Evolutionary conservation across 1,284 basidiomycete species (phyloP), one percentile per base, ranked within the genome.

Genomic region (Cutaneotrichosporon sp.): DNA sequence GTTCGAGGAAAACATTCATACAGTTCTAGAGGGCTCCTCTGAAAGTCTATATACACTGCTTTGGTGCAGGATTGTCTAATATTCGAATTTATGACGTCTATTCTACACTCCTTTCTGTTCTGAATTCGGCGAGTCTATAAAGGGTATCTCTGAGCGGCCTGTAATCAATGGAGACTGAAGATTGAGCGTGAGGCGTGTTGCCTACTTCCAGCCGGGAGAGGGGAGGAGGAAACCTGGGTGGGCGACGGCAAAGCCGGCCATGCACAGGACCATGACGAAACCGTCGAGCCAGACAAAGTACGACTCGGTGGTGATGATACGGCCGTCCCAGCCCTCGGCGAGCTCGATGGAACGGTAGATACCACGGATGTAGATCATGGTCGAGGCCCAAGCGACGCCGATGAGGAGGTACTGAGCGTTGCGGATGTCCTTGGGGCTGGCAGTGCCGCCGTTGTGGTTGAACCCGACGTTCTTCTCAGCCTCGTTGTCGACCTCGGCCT

Each of bases 331-430:
- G 26, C 69, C 69, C 46, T 67, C 61, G 4, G 53, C 41, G 36
- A 72, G 61, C 57, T 72, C 69, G 49, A 69, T 60, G 1, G 68
- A 62, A 50, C 69, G 63, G 54, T 67, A 72, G 37, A 71, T 61
- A 41, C 67, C 72, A 56, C 72, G 62, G 37, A 67, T 60, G 56
- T 67, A 55, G 53, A 74, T 71, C 66, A 69, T 69, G 21, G 67
- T 42, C 13, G 63, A 65, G 4, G 66, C 65, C 37, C 68, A 59
- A 4, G 57, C 64, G 2, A 67, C 66, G 13, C 61, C 67, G 18
- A 50, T 30, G 38, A 74, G 62, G 12, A 74, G 52, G 48, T 62
- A 15, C 45, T 55, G 44, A 17, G 46, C 35, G 23, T 35, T 43
- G 54, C 51, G 51, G 15, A 51, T 12, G 39, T 35, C 20, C 22